Conservation (phyloP, 352 stramenopile genomes). For the Phytopythium helicoides region DNA sequence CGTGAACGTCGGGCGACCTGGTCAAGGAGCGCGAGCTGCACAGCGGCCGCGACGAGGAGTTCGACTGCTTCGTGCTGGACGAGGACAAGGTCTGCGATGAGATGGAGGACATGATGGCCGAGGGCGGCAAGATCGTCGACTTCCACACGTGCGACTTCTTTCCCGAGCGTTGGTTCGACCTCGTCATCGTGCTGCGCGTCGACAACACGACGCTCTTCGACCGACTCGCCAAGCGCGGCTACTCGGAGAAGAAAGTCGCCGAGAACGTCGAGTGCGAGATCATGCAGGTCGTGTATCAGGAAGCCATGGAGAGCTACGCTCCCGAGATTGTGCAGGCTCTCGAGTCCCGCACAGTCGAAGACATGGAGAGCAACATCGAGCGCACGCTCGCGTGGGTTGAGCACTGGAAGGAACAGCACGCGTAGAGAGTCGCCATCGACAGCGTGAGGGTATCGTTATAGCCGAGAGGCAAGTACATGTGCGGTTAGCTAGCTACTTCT, state of each 20-base stretch:
- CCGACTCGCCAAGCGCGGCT: conserved; percentile 85
- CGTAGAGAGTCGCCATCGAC: conserved; percentile 11
- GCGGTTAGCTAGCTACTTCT: not conserved
- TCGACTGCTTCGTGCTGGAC: conserved; percentile 96
- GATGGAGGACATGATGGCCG: conserved; percentile 91
- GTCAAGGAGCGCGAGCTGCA: conserved; percentile 84
- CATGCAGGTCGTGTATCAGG: conserved; percentile 97
- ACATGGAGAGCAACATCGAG: conserved; percentile 95
- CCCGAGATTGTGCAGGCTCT: conserved; percentile 95
- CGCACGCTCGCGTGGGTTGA: conserved; percentile 91
- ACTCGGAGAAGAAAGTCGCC: conserved; percentile 94
- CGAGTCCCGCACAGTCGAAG: conserved; percentile 91
- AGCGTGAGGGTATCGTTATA: not conserved
- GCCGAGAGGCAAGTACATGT: not conserved
- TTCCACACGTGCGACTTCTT: conserved; percentile 99
- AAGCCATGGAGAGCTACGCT: conserved; percentile 94
- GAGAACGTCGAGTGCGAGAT: conserved; percentile 99
- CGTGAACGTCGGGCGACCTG: conserved; percentile 94
- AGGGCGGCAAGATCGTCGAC: conserved; percentile 92
- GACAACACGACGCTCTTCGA: conserved; percentile 94
- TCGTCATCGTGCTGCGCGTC: conserved; percentile 90
- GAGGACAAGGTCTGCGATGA: conserved; percentile 97
- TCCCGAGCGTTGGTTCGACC: conserved; percentile 96
- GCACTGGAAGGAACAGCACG: conserved; percentile 87
- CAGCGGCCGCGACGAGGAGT: conserved; percentile 89